Evolutionary conservation across 2,329 filamentous ascomycete genomes (phyloP).

Genomic region (Clonostachys rhizophaga): DNA sequence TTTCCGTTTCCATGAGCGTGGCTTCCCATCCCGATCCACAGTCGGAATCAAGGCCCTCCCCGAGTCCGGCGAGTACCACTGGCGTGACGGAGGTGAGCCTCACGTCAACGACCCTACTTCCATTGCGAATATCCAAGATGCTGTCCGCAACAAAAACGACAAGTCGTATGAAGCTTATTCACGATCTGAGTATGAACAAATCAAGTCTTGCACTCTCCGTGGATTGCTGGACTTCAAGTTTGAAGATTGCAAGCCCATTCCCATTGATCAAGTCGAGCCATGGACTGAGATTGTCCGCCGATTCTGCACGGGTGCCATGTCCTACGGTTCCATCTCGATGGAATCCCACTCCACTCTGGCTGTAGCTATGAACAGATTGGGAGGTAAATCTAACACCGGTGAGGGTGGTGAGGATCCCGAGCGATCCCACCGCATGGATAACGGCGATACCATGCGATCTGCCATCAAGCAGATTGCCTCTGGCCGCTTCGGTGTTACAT

Average conservation of each 20-base stretch:
- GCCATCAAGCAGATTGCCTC: conserved; percentile 98
- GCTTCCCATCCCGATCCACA: conserved; percentile 78
- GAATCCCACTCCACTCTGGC: conserved; percentile 95
- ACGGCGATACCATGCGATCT: conserved; percentile 94
- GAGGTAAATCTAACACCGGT: conserved; percentile 95
- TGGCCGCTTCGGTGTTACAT: conserved; percentile 93
- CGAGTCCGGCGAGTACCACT: conserved; percentile 96
- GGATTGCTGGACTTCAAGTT: conserved; percentile 96
- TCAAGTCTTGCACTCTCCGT: conserved; percentile 92
- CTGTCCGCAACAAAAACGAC: conserved; percentile 94
- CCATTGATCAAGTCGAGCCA: conserved; percentile 94
- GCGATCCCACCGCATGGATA: conserved; percentile 79
- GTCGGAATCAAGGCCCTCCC: conserved; percentile 73
- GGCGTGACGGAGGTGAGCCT: conserved; percentile 92
- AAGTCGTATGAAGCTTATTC: conserved; percentile 98
- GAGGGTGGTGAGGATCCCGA: conserved; percentile 96
- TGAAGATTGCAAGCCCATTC: conserved; percentile 76
- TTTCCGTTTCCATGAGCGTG: conserved; percentile 91
- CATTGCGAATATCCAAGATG: conserved; percentile 96
- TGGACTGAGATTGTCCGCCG: conserved; percentile 97
- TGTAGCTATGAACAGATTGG: conserved; percentile 93
- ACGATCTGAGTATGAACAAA: conserved; percentile 87
- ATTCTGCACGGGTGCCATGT: conserved; percentile 97
- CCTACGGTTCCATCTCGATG: conserved; percentile 97
- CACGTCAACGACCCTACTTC: conserved; percentile 93